Conservation (phyloP, 176 grass and related monocot genomes). For the Juncus effusus region DNA sequence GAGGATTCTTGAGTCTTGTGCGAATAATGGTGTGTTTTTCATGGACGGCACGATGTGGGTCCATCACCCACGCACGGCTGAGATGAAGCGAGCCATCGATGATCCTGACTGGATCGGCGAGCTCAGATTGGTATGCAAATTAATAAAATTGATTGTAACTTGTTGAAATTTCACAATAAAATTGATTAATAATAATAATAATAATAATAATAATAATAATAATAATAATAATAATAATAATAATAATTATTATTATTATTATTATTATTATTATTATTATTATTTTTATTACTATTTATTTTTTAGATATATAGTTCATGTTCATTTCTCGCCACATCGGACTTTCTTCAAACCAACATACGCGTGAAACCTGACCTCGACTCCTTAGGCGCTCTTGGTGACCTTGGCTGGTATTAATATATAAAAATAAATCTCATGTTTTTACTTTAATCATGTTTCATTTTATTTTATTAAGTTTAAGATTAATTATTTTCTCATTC, state of each 20-base stretch:
- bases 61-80: slow-evolving; percentile 73
- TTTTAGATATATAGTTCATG: slow-evolving; percentile 54
- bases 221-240: not conserved
- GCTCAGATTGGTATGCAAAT: slow-evolving; percentile 39
- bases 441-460: too few relatives aligned
- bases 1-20: slow-evolving; percentile 53
- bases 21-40: slow-evolving; percentile 51
- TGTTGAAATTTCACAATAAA: not conserved
- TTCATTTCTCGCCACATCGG: slow-evolving; percentile 28
- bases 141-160: not conserved
- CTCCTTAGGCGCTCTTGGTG: slow-evolving; percentile 54
- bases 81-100: slow-evolving; percentile 61
- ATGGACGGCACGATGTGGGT: slow-evolving; percentile 94
- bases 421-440: too few relatives aligned
- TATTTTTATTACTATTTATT: not conserved
- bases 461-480: too few relatives aligned
- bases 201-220: not conserved
- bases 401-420: slow-evolving; percentile 49
- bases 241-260: too few relatives aligned
- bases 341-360: slow-evolving; percentile 69
- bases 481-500: too few relatives aligned
- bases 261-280: not conserved
- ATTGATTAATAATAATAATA: not conserved
- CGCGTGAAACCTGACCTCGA: slow-evolving; percentile 72
- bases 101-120: slow-evolving; percentile 54